phyloP scores from a whole-genome alignment of 2,329 filamentous ascomycete genomes.

The Sclerotinia subarctica region DNA sequence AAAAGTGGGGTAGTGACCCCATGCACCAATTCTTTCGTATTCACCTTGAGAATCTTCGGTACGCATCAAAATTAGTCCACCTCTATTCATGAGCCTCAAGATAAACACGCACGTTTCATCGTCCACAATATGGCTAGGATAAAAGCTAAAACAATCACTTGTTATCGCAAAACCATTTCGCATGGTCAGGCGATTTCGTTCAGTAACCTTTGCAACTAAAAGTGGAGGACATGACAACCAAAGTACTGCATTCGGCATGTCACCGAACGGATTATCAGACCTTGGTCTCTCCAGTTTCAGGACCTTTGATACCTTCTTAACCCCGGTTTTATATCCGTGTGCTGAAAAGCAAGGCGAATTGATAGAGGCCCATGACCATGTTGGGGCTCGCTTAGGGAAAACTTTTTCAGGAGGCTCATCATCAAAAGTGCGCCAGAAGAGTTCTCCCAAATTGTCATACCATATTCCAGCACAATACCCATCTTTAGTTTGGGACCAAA shows the following conservation, averaged over 20 bases:
- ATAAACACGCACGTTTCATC: background rate
- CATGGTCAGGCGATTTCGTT: rapidly evolving
- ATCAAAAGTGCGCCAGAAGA: background rate
- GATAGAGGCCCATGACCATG: background rate
- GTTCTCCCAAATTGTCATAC: background rate
- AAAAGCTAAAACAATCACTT: too few relatives aligned
- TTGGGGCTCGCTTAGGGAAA: background rate
- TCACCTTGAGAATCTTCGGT: background rate
- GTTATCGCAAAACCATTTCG: background rate
- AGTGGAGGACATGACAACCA: background rate
- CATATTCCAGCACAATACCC: background rate
- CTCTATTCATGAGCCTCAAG: rapidly evolving
- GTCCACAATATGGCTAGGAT: background rate
- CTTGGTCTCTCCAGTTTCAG: background rate
- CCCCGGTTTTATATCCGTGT: too few relatives aligned
- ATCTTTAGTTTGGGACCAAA: background rate
- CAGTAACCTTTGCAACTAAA: rapidly evolving
- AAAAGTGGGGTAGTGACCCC: too few relatives aligned
- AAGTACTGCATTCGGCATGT: background rate
- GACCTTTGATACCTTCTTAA: background rate
- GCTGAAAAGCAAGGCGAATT: too few relatives aligned
- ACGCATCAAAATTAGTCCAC: background rate
- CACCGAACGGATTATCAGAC: background rate
- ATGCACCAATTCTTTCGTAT: background rate
- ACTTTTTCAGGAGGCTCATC: background rate